Evolutionary conservation across 805 yeast genomes (phyloP).

Genomic region (Cyberlindnera sargentensis): DNA sequence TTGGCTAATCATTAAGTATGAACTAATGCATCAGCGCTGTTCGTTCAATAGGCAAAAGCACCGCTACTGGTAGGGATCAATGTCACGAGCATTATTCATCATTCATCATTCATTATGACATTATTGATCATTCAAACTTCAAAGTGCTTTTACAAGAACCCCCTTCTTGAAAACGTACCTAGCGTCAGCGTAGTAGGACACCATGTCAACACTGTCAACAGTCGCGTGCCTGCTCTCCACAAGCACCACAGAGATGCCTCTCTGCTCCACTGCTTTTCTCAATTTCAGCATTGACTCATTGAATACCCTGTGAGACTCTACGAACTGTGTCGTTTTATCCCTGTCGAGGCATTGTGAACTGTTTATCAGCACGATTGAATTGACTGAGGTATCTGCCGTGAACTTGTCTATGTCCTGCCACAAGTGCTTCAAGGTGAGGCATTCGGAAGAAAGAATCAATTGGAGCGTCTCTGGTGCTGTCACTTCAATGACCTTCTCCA

Average conservation of each 20-base stretch:
- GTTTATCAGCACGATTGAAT: slow-evolving; percentile 4
- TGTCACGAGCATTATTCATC: neutral
- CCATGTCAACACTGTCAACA: neutral
- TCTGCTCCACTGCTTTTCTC: neutral
- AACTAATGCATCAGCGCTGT: no score
- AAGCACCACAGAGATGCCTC: slow-evolving; percentile 1
- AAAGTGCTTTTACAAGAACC: neutral
- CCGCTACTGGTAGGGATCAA: no score
- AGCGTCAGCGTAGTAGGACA: slow-evolving; percentile 10
- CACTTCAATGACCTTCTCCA: neutral
- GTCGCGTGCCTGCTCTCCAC: neutral
- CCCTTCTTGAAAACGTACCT: neutral
- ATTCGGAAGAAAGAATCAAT: slow-evolving; percentile 4
- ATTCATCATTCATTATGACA: neutral
- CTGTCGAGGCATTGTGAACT: slow-evolving; percentile 2
- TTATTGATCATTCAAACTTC: no score
- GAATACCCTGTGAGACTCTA: slow-evolving; percentile 1
- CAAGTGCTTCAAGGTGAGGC: slow-evolving; percentile 8
- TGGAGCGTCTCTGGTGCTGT: slow-evolving; percentile 1
- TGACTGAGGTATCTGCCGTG: no score
- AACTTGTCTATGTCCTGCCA: neutral
- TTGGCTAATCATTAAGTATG: no score
- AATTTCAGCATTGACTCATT: slow-evolving; percentile 4
- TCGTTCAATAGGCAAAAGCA: no score
- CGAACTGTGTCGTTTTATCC: neutral